Base-by-base conservation (phyloP, 2,329 filamentous ascomycete species). In the Aspergillus arachidicola region DNA sequence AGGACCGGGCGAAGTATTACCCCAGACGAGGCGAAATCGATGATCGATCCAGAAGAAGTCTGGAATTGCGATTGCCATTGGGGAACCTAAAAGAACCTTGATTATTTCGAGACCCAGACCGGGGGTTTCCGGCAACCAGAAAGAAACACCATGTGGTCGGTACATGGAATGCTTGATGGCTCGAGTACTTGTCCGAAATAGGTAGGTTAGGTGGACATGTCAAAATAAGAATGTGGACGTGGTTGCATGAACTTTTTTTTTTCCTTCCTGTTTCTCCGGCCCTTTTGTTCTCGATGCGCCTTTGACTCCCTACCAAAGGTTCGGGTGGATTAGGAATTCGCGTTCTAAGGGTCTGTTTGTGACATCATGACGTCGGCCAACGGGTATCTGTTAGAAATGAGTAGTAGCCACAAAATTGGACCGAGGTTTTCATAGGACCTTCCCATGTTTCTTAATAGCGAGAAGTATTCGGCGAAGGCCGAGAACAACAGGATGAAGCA, bases 1-100 rank as follows among this genome's bases (percentile, higher is more conserved):
- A 79, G 79, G 71, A 86, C 82, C 1, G 83, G 83, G 2, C 75
- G 81, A 46, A 72, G 75, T 4, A 67, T 85, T 30, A 75, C 79
- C 65, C 75, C 80, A 1, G 76, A 81, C 4, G 76, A 81, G 59
- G 72, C 71, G 19, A 73, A 67, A 61, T 65, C 68, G 45, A 50
- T 68, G 43, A 26, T 66, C 55, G 48, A 65, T 30, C 38, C 58
- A 34, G 64, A 63, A 58, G 41, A 26, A 23, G 43, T 36, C 26
- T 50, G 54, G 21, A 41, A 59, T 30, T 30, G 26, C 23, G 21
- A 34, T 21, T 34, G 23, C 11, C 19, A 26, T 21, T 34, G 23
- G 32, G 5, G 30, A 38, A 55, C 14, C n/a, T 45, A 60, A 59
- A 43, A 50, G 4, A 59, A 26, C 23, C 32, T 64, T 32, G 38